Evolutionary conservation across 2,329 filamentous ascomycete genomes (phyloP).

Genomic region (Sordariomycetes sp.): DNA sequence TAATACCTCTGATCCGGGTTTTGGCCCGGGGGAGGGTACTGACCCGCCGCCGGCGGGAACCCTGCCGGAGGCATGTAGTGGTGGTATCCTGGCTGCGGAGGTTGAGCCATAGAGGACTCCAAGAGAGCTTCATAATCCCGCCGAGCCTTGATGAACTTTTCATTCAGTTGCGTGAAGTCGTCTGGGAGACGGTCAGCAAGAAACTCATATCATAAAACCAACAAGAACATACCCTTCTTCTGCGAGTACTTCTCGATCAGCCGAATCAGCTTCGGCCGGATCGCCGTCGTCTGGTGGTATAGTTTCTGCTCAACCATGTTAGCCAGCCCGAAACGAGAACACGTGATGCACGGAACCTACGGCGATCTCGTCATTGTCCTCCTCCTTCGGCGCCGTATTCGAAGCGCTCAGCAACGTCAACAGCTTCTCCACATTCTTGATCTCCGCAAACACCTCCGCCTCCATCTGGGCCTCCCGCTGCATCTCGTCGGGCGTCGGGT

Average conservation of each 20-base stretch:
- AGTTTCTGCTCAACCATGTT: conserved; percentile 37
- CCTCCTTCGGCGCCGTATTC: conserved; percentile 65
- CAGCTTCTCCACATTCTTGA: conserved; percentile 57
- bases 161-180: conserved; percentile 95
- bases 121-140: conserved; percentile 94
- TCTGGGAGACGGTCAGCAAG: conserved; percentile 40
- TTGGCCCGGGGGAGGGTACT: conserved; percentile 30
- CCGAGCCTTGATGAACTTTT: conserved; percentile 98
- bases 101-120: conserved; percentile 92
- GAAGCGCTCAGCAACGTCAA: conserved; percentile 86
- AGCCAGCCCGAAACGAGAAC: neutral
- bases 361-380: conserved; percentile 96
- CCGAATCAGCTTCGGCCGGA: conserved; percentile 93
- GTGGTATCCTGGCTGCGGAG: conserved; percentile 69
- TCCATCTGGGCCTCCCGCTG: conserved; percentile 97
- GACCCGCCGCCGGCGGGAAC: conserved; percentile 25
- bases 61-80: conserved; percentile 49
- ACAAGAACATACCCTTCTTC: conserved; percentile 65
- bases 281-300: conserved; percentile 89
- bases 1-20: conserved; percentile 60
- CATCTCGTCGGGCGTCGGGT: conserved; percentile 88
- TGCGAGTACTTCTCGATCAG: conserved; percentile 98
- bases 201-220: neutral
- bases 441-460: conserved; percentile 54
- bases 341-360: conserved; percentile 24